Evolutionary conservation across 1,284 basidiomycete genomes (phyloP).

Genomic region (Ganoderma sp.): DNA sequence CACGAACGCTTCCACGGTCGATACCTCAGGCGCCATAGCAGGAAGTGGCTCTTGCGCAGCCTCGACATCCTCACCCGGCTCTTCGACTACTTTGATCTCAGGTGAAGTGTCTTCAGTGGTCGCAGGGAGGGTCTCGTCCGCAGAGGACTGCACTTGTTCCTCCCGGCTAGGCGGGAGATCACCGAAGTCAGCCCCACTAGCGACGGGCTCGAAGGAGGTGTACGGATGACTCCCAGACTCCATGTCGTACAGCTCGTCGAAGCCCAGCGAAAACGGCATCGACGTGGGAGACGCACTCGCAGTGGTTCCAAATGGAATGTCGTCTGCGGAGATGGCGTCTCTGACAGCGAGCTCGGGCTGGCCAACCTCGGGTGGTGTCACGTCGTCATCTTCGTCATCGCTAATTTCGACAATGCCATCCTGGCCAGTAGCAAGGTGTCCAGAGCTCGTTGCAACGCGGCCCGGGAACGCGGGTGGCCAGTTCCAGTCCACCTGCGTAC

Average conservation of each 20-base stretch:
- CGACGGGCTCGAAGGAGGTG: conserved; percentile 28
- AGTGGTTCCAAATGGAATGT: neutral
- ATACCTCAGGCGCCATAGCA: neutral
- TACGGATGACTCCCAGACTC: conserved; percentile 14
- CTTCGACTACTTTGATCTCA: neutral
- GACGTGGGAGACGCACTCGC: neutral
- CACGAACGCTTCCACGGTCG: neutral
- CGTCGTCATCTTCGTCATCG: conserved; percentile 37
- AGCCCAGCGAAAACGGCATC: conserved; percentile 9
- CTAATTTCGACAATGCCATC: conserved; percentile 37
- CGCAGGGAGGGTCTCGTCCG: neutral
- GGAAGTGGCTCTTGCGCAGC: neutral
- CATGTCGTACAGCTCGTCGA: conserved; percentile 39
- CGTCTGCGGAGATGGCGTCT: neutral
- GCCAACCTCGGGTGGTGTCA: neutral
- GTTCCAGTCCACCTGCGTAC: conserved; percentile 45
- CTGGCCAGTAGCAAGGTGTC: conserved; percentile 31
- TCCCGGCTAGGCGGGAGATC: conserved; percentile 25
- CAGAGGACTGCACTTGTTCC: neutral
- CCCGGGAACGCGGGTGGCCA: conserved; percentile 46
- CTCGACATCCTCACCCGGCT: neutral
- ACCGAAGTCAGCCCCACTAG: conserved; percentile 27
- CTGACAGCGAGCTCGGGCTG: neutral
- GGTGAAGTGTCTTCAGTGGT: neutral
- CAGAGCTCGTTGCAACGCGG: conserved; percentile 36